These are phyloP conservation scores for Lyophyllum semitale DNA, from an alignment of 768 basidiomycete genomes.

Conservation along the genomic window DNA sequence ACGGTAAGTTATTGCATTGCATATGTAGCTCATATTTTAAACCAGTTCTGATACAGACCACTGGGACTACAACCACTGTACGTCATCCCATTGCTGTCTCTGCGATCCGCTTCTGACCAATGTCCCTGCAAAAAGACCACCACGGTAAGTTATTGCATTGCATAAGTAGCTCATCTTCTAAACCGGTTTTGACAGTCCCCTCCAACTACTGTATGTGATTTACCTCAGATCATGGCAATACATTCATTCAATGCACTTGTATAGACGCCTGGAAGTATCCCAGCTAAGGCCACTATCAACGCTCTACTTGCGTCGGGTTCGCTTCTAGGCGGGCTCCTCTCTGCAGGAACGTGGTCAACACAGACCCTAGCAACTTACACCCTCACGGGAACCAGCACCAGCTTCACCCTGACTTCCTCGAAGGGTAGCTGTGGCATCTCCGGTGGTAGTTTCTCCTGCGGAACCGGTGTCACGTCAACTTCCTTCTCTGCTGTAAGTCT, in stretches of 20 bases:
- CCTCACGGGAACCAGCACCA: slow-evolving; percentile 44
- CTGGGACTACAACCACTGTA: too few relatives aligned
- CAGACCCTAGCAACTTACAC: slow-evolving; percentile 62
- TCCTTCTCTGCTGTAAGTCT: slow-evolving; percentile 54
- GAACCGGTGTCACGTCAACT: slow-evolving; percentile 47
- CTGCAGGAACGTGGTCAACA: slow-evolving; percentile 59
- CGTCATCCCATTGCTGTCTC: slow-evolving; percentile 10
- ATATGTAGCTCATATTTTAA: not conserved
- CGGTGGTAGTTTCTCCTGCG: slow-evolving; percentile 48
- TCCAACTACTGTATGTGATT: slow-evolving; percentile 17
- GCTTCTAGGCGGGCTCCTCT: slow-evolving; percentile 52
- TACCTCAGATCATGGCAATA: not conserved
- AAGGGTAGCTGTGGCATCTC: slow-evolving; percentile 60
- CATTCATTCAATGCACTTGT: not conserved
- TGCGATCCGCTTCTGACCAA: not conserved
- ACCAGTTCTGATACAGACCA: too few relatives aligned
- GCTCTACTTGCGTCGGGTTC: slow-evolving; percentile 38
- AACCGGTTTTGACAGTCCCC: slow-evolving; percentile 3
- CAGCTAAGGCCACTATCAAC: slow-evolving; percentile 47
- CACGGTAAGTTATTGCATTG: slow-evolving; percentile 12
- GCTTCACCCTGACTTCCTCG: slow-evolving; percentile 60
- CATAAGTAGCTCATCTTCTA: not conserved
- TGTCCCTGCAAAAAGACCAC: slow-evolving; percentile 9
- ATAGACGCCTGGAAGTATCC: slow-evolving; percentile 31
- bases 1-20: slow-evolving; percentile 12